These are phyloP conservation scores for Blastobotrys attinorum DNA, from an alignment of 805 yeast species.

Conservation along the genomic window DNA sequence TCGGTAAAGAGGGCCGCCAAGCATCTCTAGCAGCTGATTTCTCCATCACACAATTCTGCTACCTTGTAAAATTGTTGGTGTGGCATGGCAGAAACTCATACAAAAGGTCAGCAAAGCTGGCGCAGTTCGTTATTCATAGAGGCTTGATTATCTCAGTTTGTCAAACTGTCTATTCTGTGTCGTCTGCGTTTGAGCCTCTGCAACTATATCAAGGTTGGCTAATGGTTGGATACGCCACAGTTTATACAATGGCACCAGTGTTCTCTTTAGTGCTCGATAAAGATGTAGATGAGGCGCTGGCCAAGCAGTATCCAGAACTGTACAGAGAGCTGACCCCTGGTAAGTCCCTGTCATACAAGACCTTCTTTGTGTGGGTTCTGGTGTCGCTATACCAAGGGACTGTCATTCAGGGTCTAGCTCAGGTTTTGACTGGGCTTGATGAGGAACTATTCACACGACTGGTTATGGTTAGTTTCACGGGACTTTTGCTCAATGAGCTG, in stretches of 20 bases:
- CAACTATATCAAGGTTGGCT: constrained; percentile 94
- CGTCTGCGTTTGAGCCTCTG: constrained; percentile 84
- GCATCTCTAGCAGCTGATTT: constrained; percentile 97
- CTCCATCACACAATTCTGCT: constrained; percentile 86
- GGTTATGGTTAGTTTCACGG: constrained; percentile 83
- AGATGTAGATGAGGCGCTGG: constrained; percentile 84
- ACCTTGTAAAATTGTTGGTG: constrained; percentile 71
- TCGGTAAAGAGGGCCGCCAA: constrained; percentile 97
- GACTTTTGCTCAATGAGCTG: constrained; percentile 75
- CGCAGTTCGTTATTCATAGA: constrained; percentile 94
- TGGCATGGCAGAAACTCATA: constrained; percentile 99
- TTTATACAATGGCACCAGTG: constrained; percentile 97
- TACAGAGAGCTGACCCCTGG: constrained; percentile 90
- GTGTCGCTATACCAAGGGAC: constrained; percentile 88
- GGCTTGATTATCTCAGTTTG: constrained; percentile 91
- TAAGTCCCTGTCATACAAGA: constrained; percentile 71
- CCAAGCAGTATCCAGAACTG: constrained; percentile 86
- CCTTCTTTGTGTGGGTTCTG: constrained; percentile 86
- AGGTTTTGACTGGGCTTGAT: constrained; percentile 59
- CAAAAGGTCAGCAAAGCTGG: constrained; percentile 88
- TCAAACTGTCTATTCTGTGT: constrained; percentile 85
- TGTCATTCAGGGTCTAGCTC: constrained; percentile 76
- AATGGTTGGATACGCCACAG: constrained; percentile 97
- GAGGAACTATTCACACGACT: constrained; percentile 49
- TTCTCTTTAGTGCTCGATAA: constrained; percentile 85